Base-by-base conservation (phyloP, 2,329 filamentous ascomycete species). In the Elsinoe ampelina region DNA sequence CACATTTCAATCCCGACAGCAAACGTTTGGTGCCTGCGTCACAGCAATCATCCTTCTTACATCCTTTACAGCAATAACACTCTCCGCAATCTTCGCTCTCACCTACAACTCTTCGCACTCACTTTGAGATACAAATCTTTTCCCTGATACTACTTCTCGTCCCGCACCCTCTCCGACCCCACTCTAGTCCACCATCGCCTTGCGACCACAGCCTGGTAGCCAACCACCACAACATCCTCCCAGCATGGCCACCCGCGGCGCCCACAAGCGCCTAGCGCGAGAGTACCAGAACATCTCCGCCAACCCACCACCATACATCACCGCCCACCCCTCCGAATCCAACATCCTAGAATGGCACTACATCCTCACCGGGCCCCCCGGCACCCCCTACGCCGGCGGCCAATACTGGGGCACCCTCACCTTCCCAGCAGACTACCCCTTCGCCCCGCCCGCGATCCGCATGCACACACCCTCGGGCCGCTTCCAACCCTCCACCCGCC, bases 331-430 rank as follows among this genome's bases (percentile, higher is more conserved):
- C 38, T 64, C 61, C 36, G 64, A 69, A 55, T 62, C 63, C 59
- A 70, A 66, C 65, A 70, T 67, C 60, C 63, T 65, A 30, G 65
- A 70, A 64, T 70, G 67, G 64, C 66, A 69, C 63, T 71, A 71
- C 64, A 88, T 96, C 68, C 87, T 97, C 63, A 96, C 91, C 36
- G 93, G 93, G 1, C 92, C 93, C 34, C 90, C 95, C 60, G 83
- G 91, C 59, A 98, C 93, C 0, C 92, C 93, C 1, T 98, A 98
- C 71, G 83, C 95, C 66, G 84, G 85, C 67, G 93, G 93, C 45
- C 93, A 98, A 72, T 98, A 97, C 77, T 98, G 93, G 93, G 93
- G 93, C 48, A 96, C 92, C 1, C 79, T 98, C 52, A 85, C 95
- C 62, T 98, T 98, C 72, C 93, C 93, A 13, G 82, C 91, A 7